phyloP scores from a whole-genome alignment of 1,139 yeast species.

The Lodderomyces margitis region DNA sequence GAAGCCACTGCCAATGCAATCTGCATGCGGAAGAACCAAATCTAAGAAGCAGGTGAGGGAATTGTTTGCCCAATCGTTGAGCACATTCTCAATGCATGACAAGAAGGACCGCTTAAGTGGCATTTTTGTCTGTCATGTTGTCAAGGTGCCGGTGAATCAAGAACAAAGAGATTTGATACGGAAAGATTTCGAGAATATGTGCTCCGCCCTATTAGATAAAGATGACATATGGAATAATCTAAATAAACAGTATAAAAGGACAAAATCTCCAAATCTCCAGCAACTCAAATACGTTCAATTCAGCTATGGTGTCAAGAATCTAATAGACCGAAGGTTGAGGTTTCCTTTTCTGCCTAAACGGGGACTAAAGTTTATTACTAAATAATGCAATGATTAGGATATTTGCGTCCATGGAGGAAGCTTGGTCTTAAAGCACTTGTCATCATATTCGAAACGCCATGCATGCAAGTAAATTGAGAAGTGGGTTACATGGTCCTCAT shows the following conservation, averaged over 20 bases:
- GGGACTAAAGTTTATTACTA: too few relatives aligned
- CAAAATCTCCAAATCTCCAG: not conserved
- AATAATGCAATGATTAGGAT: constrained; percentile 2
- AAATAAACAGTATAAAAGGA: not conserved
- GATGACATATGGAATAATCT: constrained; percentile 1
- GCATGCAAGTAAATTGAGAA: constrained; percentile 58
- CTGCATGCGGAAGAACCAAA: constrained; percentile 34
- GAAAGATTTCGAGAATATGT: constrained; percentile 1
- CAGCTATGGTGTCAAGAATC: constrained; percentile 2
- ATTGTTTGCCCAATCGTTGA: constrained; percentile 11
- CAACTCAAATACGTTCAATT: constrained; percentile 1
- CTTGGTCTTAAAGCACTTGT: constrained; percentile 28
- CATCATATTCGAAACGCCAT: constrained; percentile 15
- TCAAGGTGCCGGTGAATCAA: constrained; percentile 35
- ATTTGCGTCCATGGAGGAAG: constrained; percentile 38
- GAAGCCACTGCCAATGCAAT: constrained; percentile 28
- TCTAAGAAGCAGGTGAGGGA: constrained; percentile 23
- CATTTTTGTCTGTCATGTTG: constrained; percentile 40
- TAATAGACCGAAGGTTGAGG: constrained; percentile 1
- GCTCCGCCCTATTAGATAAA: not conserved
- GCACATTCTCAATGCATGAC: not conserved
- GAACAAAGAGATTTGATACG: constrained; percentile 28
- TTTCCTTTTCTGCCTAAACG: constrained; percentile 8
- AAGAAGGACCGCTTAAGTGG: constrained; percentile 27
- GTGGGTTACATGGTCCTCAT: constrained; percentile 15